A percentile compares a stretch with the other conserved stretches of the same genome.
phyloP scores from a whole-genome alignment of 495 filamentous ascomycete species.

The Lineolata rhizophorae region DNA sequence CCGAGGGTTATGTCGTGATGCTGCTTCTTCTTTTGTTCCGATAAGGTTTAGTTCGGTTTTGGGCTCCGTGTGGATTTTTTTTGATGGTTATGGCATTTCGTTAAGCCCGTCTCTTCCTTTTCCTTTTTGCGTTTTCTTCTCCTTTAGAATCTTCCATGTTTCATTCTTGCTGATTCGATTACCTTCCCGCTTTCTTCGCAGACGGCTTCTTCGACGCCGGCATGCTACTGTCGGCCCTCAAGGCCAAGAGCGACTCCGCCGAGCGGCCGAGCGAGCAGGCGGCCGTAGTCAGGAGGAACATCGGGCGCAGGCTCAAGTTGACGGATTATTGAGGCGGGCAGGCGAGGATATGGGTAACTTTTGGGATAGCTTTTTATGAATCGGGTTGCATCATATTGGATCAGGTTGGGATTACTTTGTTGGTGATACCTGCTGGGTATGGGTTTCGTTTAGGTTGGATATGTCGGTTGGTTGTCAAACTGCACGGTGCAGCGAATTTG shows the following conservation, averaged over 20 bases:
- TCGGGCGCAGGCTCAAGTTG: slow-evolving; percentile 20
- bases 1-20: neutral
- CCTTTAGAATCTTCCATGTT: slow-evolving; percentile 5
- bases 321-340: slow-evolving; percentile 13
- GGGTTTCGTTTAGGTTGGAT: no score
- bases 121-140: slow-evolving; percentile 3
- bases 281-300: slow-evolving; percentile 21
- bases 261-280: slow-evolving; percentile 24
- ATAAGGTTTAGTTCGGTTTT: no score
- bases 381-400: no score
- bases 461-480: no score
- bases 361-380: no score
- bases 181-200: slow-evolving; percentile 18
- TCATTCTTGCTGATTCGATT: no score
- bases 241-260: slow-evolving; percentile 25
- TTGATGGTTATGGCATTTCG: neutral
- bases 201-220: slow-evolving; percentile 95
- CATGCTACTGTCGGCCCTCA: slow-evolving; percentile 75
- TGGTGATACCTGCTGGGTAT: no score
- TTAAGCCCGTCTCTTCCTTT: neutral
- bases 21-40: neutral
- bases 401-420: no score
- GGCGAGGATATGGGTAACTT: no score
- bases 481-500: no score
- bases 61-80: no score